These are phyloP conservation scores for Allium sativum DNA, from an alignment of 106 monocot genomes.

Conservation along the genomic window DNA sequence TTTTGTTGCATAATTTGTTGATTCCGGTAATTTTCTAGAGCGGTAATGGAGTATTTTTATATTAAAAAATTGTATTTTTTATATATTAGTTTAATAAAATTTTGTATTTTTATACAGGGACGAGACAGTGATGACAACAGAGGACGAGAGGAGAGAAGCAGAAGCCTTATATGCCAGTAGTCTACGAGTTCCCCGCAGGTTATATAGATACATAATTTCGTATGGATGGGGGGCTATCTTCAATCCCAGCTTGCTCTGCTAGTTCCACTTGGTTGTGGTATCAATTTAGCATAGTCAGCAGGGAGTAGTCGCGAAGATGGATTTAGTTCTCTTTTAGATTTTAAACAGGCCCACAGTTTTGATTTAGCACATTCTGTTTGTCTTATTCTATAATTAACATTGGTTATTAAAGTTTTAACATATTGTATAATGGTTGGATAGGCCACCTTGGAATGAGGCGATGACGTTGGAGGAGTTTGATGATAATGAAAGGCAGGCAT, in stretches of 20 bases:
- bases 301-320: too few relatives aligned
- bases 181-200: constrained; percentile 82
- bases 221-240: not conserved
- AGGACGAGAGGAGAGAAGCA: constrained; percentile 48
- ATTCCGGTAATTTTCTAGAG: too few relatives aligned
- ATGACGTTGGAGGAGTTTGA: constrained; percentile 83
- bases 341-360: too few relatives aligned
- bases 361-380: not conserved
- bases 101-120: constrained; percentile 19
- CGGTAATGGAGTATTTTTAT: not conserved
- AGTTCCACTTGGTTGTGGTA: too few relatives aligned
- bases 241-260: not conserved
- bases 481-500: constrained; percentile 56
- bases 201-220: too few relatives aligned
- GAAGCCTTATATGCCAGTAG: constrained; percentile 73
- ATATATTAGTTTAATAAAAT: too few relatives aligned
- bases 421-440: constrained; percentile 9
- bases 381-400: too few relatives aligned
- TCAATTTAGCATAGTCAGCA: too few relatives aligned
- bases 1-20: not conserved
- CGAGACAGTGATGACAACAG: constrained; percentile 13
- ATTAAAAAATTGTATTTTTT: too few relatives aligned
- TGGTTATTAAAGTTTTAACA: not conserved
- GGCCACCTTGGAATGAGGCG: constrained; percentile 59
- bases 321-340: too few relatives aligned